Conservation (phyloP, 331 rosid genomes). For the Rhamnella rubrinervis region DNA sequence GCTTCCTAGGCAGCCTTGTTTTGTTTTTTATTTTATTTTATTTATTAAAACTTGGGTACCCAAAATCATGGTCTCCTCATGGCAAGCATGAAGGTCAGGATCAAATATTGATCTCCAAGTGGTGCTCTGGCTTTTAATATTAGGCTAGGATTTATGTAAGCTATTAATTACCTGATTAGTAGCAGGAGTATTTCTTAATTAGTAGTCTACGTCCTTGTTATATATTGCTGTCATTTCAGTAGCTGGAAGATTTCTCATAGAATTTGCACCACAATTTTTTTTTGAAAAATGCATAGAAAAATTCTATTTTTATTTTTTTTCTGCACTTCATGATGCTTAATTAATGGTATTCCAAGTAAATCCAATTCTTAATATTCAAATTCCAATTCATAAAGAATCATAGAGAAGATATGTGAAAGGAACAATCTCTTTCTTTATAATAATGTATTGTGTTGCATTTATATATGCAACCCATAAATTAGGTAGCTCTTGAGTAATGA, state of each 20-base stretch:
- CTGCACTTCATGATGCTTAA: not conserved
- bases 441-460: not conserved
- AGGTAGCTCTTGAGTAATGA: not conserved
- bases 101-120: no score
- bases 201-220: no score
- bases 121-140: not conserved
- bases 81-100: constrained; percentile 3
- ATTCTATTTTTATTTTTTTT: no score
- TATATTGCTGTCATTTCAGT: no score
- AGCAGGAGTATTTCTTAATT: no score
- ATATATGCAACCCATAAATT: not conserved
- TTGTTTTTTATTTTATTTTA: constrained; percentile 12
- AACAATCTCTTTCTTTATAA: not conserved
- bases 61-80: constrained; percentile 15
- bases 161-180: not conserved
- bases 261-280: no score
- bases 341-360: not conserved
- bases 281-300: no score
- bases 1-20: constrained; percentile 25
- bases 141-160: no score
- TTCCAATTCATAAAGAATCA: not conserved
- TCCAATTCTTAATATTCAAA: not conserved
- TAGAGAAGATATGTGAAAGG: constrained; percentile 1
- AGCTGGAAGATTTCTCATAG: no score
- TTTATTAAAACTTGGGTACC: not conserved